Base-by-base conservation (phyloP, 768 basidiomycete species). In the Amanita exitialis region DNA sequence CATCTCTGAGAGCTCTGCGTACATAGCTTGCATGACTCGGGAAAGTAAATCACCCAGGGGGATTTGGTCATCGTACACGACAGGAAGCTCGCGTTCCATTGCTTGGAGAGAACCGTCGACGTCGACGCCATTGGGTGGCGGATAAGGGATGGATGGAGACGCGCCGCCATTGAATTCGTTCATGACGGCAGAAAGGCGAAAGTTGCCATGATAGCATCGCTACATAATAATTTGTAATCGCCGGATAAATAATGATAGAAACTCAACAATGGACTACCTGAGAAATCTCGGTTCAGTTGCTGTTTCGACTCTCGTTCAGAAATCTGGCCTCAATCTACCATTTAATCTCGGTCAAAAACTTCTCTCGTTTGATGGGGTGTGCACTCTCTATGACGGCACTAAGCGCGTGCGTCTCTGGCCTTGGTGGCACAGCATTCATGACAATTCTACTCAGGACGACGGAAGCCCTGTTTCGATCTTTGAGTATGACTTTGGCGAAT, bases 241-340 rank as follows among this genome's bases (percentile, higher is more conserved):
- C 16, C 23, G 25, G n/a, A 23, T 27, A 45, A 45, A 45, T 28
- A 45, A 45, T 44, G 32, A 12, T 13, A 32, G 32, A 32, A n/a
- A 37, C 35, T 38, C 36, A 48, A 18, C 57, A 34, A 91, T 92
- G 90, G 90, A 92, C 57, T 89, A 90, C 61, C 68, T 92, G 52
- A 76, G 87, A 57, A 89, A 73, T 28, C 73, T 92, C 13, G 90
- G 90, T 32, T 87, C 86, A 49, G 88, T 82, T 41, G 92, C 92
- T 6, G 92, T 89, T 39, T 92, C 87, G 36, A 81, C 83, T 6
- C 76, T 96, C n/a, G 89, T 97, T 2, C 86, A 90, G 59, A 95
- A 93, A 60, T 93, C 93, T 6, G 93, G 93, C 21, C 75, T 97
- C 12, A 86, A 86, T 56, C 73, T 94, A 20, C 93, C 94, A 0